These are phyloP conservation scores for Carallia brachiata DNA, from an alignment of 345 rosid species.

Conservation along the genomic window DNA sequence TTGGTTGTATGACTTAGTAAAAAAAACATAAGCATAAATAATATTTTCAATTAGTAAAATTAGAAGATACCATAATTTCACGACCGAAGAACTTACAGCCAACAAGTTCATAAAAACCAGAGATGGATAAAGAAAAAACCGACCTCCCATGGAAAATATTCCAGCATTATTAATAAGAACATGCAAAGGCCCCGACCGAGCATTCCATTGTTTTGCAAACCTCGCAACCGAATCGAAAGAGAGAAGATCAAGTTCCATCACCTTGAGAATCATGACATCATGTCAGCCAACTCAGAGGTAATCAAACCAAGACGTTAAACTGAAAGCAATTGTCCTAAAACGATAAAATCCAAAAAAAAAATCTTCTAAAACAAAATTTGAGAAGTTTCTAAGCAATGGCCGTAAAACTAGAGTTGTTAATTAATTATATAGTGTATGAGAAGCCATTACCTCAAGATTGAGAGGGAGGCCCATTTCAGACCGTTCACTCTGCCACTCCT, in stretches of 20 bases:
- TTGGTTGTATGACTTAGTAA: background rate
- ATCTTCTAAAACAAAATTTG: background rate
- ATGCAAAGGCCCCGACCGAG: conserved; percentile 61
- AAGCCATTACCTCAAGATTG: conserved; percentile 55
- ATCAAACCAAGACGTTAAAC: background rate
- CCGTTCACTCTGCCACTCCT: conserved; percentile 77
- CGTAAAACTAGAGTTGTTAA: too few species aligned
- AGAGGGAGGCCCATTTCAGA: conserved; percentile 71
- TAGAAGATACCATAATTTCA: too few species aligned
- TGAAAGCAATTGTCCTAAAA: background rate
- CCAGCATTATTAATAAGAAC: conserved; percentile 93
- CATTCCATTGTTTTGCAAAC: conserved; percentile 73
- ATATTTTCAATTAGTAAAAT: too few species aligned
- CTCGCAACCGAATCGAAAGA: conserved; percentile 75
- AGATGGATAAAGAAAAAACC: conserved; percentile 8
- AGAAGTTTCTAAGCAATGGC: background rate
- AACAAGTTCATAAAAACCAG: too few species aligned
- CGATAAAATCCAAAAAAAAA: background rate
- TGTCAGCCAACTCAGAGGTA: background rate
- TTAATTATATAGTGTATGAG: background rate
- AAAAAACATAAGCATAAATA: background rate
- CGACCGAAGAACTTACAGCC: too few species aligned
- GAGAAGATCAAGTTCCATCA: conserved; percentile 93
- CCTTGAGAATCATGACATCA: conserved; percentile 32
- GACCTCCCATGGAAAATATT: conserved; percentile 94